Conservation (phyloP, 2,329 filamentous ascomycete genomes). For the Colletotrichum agaves region DNA sequence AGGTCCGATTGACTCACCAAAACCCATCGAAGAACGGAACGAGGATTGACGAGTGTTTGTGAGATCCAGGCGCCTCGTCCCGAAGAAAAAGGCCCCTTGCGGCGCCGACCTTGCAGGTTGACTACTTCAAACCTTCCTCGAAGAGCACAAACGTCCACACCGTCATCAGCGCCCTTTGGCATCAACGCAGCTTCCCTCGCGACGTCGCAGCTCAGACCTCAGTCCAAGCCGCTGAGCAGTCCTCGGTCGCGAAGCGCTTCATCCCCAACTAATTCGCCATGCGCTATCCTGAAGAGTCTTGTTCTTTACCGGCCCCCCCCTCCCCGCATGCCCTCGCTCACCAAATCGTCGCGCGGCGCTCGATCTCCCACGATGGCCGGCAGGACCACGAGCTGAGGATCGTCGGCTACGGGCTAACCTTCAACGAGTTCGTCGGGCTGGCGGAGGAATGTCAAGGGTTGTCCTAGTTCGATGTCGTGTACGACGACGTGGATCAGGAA, state of each 20-base stretch:
- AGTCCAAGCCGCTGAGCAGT: constrained; percentile 55
- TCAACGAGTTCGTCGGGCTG: constrained; percentile 54
- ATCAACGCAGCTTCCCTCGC: constrained; percentile 45
- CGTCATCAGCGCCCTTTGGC: constrained; percentile 55
- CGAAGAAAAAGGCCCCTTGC: background rate
- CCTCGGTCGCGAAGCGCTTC: constrained; percentile 50
- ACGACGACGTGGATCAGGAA: constrained; percentile 47
- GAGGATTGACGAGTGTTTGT: no score
- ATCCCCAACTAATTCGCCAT: constrained; percentile 55
- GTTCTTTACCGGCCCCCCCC: background rate
- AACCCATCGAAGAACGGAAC: background rate
- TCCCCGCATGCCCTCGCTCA: no score
- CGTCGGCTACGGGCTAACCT: constrained; percentile 54
- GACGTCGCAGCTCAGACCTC: constrained; percentile 52
- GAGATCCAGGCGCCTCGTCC: background rate
- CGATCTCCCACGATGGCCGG: constrained; percentile 55
- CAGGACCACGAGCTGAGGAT: constrained; percentile 43
- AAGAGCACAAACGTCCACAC: constrained; percentile 49
- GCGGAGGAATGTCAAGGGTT: constrained; percentile 49
- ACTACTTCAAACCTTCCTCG: constrained; percentile 10
- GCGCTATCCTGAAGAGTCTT: constrained; percentile 47
- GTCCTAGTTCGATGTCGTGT: constrained; percentile 48
- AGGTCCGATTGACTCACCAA: constrained; percentile 39
- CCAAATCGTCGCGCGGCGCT: constrained; percentile 54
- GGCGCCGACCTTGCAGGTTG: constrained; percentile 4